These are phyloP conservation scores for Arthrobotrys entomopaga DNA, from an alignment of 2,329 filamentous ascomycete species.

Conservation along the genomic window DNA sequence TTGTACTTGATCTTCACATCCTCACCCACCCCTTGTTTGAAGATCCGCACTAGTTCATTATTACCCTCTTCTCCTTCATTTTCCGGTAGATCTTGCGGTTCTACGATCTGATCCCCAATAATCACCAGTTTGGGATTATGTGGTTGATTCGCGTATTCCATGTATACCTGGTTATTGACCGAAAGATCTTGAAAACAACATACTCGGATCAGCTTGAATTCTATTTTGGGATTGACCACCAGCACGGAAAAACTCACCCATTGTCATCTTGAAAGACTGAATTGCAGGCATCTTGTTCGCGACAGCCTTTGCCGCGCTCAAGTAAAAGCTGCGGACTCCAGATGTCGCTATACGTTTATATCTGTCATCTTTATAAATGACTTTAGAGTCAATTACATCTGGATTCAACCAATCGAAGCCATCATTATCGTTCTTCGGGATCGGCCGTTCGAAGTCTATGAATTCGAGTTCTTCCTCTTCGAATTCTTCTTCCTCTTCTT, in stretches of 20 bases:
- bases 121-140: constrained; percentile 16
- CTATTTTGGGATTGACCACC: constrained; percentile 4
- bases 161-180: constrained; percentile 26
- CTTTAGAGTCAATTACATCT: constrained; percentile 25
- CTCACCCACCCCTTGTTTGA: constrained; percentile 34
- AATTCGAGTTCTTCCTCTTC: background rate
- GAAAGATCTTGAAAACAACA: constrained; percentile 36
- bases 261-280: constrained; percentile 32
- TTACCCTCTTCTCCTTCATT: constrained; percentile 29
- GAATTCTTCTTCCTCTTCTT: background rate
- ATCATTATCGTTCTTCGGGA: constrained; percentile 33
- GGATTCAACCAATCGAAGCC: constrained; percentile 38
- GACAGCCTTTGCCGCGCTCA: constrained; percentile 34
- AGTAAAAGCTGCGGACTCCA: constrained; percentile 34
- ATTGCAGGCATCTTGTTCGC: constrained; percentile 34
- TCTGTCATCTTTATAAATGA: constrained; percentile 30
- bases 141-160: constrained; percentile 26
- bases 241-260: constrained; percentile 33
- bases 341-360: constrained; percentile 28
- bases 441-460: constrained; percentile 16
- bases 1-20: constrained; percentile 38
- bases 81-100: constrained; percentile 23
- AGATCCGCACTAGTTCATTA: constrained; percentile 37
- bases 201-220: constrained; percentile 22
- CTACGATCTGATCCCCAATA: constrained; percentile 34